Evolutionary conservation across 305 asterid genomes (phyloP), one percentile per base, ranked within the genome.

Genomic region (Fraxinus sp.): DNA sequence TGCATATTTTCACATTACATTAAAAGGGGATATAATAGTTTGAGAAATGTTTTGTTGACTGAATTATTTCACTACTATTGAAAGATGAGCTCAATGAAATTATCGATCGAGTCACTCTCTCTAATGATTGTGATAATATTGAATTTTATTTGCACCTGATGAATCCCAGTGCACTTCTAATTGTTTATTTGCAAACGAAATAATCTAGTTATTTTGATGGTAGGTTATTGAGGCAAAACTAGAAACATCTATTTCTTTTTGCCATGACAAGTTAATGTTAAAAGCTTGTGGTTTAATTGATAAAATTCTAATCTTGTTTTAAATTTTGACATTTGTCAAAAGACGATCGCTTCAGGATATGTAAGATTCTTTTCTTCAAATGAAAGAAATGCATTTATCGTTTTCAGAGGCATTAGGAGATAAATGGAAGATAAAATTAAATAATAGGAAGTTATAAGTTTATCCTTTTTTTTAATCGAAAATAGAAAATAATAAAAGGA

Each of bases 61-160:
- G 97, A 94, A 83, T 86, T 96, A 83, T 96, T 90, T 86, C 89
- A 75, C 87, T 83, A 87, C 96, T 94, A 80, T 92, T 96, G 70
- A 94, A 94, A 88, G 99, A 96, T 81, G 94, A 94, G 91, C 94
- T 96, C 85, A 96, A 94, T 84, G 99, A 96, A 90, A 92, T 90
- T 85, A 88, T 91, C 71, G 94, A 94, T 93, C 97, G 94, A 98
- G 99, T 96, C 81, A 72, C 46, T 81, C 77, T 83, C 41, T 79
- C 86, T 86, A 62, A 71, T 75, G 1, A 80, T 72, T 80, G 26
- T 74, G 32, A n/a, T 82, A 71, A 62, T 86, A 46, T 46, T 46
- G 57, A 46, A 46, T 22, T 73, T 80, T 11, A 85, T 72, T 78
- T 79, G 35, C 79, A 68, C 74, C 68, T 52, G 68, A 77, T 79